These are phyloP conservation scores for Amylocystis lapponica DNA, from an alignment of 768 basidiomycete genomes.

Conservation along the genomic window DNA sequence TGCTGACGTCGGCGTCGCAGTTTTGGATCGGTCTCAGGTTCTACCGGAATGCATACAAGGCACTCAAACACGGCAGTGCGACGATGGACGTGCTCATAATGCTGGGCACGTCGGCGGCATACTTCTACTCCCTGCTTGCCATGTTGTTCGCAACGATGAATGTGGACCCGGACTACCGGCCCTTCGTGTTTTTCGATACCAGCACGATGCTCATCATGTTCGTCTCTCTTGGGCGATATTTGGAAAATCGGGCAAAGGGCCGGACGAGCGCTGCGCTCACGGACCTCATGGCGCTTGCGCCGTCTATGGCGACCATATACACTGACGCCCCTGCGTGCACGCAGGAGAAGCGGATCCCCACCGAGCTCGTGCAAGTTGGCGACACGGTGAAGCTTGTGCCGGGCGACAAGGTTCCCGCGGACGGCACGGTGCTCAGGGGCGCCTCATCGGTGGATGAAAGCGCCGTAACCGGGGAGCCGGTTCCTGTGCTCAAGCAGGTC, in stretches of 20 bases:
- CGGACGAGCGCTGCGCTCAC: constrained; percentile 95
- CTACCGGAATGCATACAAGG: constrained; percentile 86
- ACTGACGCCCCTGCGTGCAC: constrained; percentile 77
- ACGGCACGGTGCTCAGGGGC: constrained; percentile 85
- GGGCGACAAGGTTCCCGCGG: constrained; percentile 94
- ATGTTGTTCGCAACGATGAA: constrained; percentile 65
- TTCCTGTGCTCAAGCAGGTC: constrained; percentile 78
- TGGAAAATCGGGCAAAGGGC: constrained; percentile 96
- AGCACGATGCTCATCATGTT: constrained; percentile 99
- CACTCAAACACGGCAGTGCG: constrained; percentile 80
- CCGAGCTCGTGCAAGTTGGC: constrained; percentile 91
- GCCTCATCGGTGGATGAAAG: constrained; percentile 91
- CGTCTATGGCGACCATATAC: constrained; percentile 94
- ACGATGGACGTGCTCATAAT: constrained; percentile 99
- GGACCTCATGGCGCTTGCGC: constrained; percentile 92
- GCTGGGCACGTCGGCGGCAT: constrained; percentile 91
- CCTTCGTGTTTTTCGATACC: constrained; percentile 95
- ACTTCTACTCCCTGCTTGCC: constrained; percentile 76
- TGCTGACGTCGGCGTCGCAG: constrained; percentile 87
- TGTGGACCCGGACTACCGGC: constrained; percentile 61
- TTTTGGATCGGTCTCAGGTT: constrained; percentile 88
- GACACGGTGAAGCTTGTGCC: constrained; percentile 93
- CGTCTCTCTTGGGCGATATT: constrained; percentile 89
- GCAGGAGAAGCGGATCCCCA: constrained; percentile 85
- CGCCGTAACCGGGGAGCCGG: constrained; percentile 91